Evolutionary conservation across 148 eudicot genomes (phyloP), one percentile per base, ranked within the genome.

Genomic region (Silene uniflora): DNA sequence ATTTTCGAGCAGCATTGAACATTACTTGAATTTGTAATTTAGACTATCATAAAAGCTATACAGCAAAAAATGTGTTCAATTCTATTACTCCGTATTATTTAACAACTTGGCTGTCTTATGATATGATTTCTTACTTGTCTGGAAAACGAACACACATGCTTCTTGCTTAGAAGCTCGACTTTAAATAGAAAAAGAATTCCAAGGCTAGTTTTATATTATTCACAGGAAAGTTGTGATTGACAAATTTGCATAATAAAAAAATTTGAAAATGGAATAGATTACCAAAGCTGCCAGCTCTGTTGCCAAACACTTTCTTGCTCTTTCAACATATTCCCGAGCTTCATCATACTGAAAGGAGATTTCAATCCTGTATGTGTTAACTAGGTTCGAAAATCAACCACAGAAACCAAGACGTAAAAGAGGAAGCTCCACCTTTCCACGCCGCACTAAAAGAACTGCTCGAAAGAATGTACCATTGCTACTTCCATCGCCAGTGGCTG

Each of bases 201-300:
- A 39, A 39, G 44, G 44, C 44, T 39, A 7, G 44, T 7, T 6
- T 39, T 39, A 58, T 58, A 58, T 60, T 60, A 0, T n/a, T 60
- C 9, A 60, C 24, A 19, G 23, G 25, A 21, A 60, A 39, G 44
- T 39, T 8, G 44, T 39, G 44, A 39, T 39, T 39, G 10, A 39
- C 44, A 39, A 39, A 39, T 7, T 39, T 39, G 44, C 10, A 39
- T 39, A 39, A 39, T 39, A 13, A 25, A 24, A 54, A 14, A 27
- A 13, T 2, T 16, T 16, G 10, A 52, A 24, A 17, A 54, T 13
- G 61, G 62, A 27, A 71, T 25, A 62, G 42, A 29, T 83, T 82
- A 92, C 98, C 98, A 96, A 83, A 76, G 99, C 98, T 84, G 97
- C 98, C 71, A 96, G 86, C 76, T 96, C 98, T 16, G 99, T 96